Percentiles rank a stretch among this genome's conserved stretches.
Conservation (phyloP, 768 basidiomycete species). For the Podaxis rugospora region DNA sequence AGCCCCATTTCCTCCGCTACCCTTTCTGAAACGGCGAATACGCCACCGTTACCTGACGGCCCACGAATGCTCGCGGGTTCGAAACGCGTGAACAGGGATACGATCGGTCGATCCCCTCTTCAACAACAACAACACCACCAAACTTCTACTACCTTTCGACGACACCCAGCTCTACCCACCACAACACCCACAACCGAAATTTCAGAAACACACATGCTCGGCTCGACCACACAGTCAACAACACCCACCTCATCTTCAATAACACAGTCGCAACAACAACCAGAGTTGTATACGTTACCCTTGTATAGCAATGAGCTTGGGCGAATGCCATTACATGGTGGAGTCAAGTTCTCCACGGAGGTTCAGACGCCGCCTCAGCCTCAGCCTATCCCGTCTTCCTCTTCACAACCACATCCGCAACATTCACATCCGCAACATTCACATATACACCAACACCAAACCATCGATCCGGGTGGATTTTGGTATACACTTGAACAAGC, state of each 20-base stretch:
- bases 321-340: slow-evolving; percentile 40
- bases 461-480: slow-evolving; percentile 1
- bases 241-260: neutral
- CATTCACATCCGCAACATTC: neutral
- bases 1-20: slow-evolving; percentile 28
- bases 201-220: neutral
- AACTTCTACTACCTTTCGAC: neutral
- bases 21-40: neutral
- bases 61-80: slow-evolving; percentile 30
- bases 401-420: neutral
- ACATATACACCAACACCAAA: neutral
- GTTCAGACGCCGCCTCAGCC: slow-evolving; percentile 2
- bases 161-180: slow-evolving; percentile 7
- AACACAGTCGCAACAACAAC: slow-evolving; percentile 12
- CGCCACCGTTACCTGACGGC: slow-evolving; percentile 10
- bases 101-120: neutral
- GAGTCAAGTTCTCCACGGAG: slow-evolving; percentile 20
- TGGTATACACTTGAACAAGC: slow-evolving; percentile 6
- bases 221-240: neutral
- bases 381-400: neutral
- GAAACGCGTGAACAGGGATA: slow-evolving; percentile 22
- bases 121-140: neutral
- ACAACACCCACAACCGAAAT: neutral
- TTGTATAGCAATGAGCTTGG: slow-evolving; percentile 62
- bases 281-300: slow-evolving; percentile 34